Evolutionary conservation across 2,329 filamentous ascomycete genomes (phyloP).

Genomic region (Aschersonia sp.): DNA sequence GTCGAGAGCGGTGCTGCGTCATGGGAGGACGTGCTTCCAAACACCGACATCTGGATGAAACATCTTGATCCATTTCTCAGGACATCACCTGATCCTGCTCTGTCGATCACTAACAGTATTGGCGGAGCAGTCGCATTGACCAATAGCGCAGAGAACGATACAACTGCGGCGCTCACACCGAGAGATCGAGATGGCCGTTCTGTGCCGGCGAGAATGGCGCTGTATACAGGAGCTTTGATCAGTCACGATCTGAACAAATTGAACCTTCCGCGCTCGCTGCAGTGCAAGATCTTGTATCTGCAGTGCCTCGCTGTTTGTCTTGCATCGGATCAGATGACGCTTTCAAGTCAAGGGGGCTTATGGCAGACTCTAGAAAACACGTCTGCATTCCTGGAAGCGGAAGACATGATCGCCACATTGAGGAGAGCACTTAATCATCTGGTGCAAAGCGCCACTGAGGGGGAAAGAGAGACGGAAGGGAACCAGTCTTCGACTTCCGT

Average conservation of each 20-base stretch:
- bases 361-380: constrained; percentile 27
- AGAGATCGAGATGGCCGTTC: constrained; percentile 59
- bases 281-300: constrained; percentile 35
- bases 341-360: constrained; percentile 26
- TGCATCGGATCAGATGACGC: constrained; percentile 37
- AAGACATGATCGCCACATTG: constrained; percentile 26
- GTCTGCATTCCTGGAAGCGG: constrained; percentile 22
- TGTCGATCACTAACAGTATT: constrained; percentile 61
- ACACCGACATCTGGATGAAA: constrained; percentile 46
- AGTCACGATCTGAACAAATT: constrained; percentile 22
- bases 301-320: constrained; percentile 36
- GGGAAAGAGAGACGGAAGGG: constrained; percentile 18
- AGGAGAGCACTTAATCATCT: constrained; percentile 21
- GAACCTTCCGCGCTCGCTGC: constrained; percentile 23
- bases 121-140: constrained; percentile 54
- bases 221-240: constrained; percentile 51
- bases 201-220: constrained; percentile 58
- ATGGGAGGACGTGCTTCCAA: constrained; percentile 44
- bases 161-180: constrained; percentile 12
- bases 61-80: constrained; percentile 43
- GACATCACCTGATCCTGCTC: constrained; percentile 38
- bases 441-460: constrained; percentile 18
- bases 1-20: constrained; percentile 11
- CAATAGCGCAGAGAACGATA: not conserved
- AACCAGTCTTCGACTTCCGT: constrained; percentile 20